phyloP scores from a whole-genome alignment of 1,139 yeast species.

The Lodderomyces metapsilosis region DNA sequence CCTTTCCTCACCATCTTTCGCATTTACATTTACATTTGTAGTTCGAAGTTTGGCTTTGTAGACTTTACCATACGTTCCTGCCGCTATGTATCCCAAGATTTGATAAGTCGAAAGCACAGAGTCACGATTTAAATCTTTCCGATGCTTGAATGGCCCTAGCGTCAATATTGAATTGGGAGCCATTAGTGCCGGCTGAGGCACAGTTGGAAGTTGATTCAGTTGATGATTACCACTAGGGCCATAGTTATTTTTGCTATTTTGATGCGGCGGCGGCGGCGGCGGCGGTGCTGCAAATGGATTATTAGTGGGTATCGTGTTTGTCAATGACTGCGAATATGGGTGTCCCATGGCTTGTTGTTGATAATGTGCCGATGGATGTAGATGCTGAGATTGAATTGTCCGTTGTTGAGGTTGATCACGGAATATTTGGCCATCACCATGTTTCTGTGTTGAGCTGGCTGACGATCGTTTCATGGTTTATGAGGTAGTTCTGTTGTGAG shows the following conservation, averaged over 20 bases:
- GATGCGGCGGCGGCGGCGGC: slow-evolving; percentile 6
- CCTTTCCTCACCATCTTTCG: neutral
- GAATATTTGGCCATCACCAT: neutral
- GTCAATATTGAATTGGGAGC: slow-evolving; percentile 70
- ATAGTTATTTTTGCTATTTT: slow-evolving; percentile 3
- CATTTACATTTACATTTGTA: neutral
- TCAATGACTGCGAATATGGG: neutral
- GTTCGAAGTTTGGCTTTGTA: slow-evolving; percentile 71
- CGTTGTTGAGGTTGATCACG: slow-evolving; percentile 3
- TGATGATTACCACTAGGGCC: slow-evolving; percentile 1
- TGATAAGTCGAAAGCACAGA: slow-evolving; percentile 81
- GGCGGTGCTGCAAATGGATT: slow-evolving; percentile 6
- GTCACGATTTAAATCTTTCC: slow-evolving; percentile 68
- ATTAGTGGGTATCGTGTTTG: slow-evolving; percentile 5
- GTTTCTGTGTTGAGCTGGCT: neutral
- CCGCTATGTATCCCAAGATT: slow-evolving; percentile 93
- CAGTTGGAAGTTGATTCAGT: slow-evolving; percentile 13
- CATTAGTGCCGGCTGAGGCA: slow-evolving; percentile 51
- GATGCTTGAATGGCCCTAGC: slow-evolving; percentile 66
- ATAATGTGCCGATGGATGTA: slow-evolving; percentile 8
- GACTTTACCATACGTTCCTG: slow-evolving; percentile 97
- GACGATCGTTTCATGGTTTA: neutral
- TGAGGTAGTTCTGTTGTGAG: neutral
- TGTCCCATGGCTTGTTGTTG: neutral
- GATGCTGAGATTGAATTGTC: slow-evolving; percentile 7